A percentile compares a stretch with the other conserved stretches of the same genome.
phyloP scores from a whole-genome alignment of 345 rosid genomes.

The Chamaenerion angustifolium region DNA sequence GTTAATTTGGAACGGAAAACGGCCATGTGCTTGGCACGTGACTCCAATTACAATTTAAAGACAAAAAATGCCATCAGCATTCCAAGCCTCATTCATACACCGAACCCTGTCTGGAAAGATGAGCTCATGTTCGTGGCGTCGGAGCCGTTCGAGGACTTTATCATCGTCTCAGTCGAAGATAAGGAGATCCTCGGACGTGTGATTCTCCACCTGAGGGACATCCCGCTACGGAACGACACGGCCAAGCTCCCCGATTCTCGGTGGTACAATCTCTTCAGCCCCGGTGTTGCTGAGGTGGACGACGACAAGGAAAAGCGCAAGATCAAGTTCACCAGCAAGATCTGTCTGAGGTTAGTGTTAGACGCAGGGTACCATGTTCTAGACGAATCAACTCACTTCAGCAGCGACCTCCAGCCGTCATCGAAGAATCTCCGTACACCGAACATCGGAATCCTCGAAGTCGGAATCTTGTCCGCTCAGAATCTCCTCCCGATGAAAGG shows the following conservation, averaged over 20 bases:
- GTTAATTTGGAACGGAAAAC: too few relatives aligned
- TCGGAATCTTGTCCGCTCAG: conserved; percentile 71
- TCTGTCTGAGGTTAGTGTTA: conserved; percentile 39
- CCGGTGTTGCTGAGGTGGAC: conserved; percentile 22
- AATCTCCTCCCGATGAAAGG: conserved; percentile 76
- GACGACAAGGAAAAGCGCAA: conserved; percentile 45
- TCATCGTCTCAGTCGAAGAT: conserved; percentile 23
- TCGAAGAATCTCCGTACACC: conserved; percentile 60
- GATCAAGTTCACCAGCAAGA: conserved; percentile 69
- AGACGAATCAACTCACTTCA: conserved; percentile 85
- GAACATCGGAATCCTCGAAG: conserved; percentile 67
- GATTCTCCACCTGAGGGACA: conserved; percentile 7
- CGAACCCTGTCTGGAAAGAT: conserved; percentile 37
- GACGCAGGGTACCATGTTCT: conserved; percentile 94
- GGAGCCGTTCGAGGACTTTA: conserved; percentile 38
- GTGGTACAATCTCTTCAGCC: conserved; percentile 30
- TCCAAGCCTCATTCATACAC: too few relatives aligned
- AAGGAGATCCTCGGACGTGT: conserved; percentile 24
- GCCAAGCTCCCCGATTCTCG: conserved; percentile 15
- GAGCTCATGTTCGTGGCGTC: conserved; percentile 42
- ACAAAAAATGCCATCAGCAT: too few relatives aligned
- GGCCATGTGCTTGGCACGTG: too few relatives aligned
- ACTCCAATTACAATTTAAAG: too few relatives aligned
- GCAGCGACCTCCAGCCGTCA: conserved; percentile 88
- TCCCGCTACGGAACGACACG: conserved; percentile 18